Evolutionary conservation across 192 early-diverging fungal species (phyloP), one percentile per base, ranked within the genome.

Genomic region (Powellomyces hirtus): DNA sequence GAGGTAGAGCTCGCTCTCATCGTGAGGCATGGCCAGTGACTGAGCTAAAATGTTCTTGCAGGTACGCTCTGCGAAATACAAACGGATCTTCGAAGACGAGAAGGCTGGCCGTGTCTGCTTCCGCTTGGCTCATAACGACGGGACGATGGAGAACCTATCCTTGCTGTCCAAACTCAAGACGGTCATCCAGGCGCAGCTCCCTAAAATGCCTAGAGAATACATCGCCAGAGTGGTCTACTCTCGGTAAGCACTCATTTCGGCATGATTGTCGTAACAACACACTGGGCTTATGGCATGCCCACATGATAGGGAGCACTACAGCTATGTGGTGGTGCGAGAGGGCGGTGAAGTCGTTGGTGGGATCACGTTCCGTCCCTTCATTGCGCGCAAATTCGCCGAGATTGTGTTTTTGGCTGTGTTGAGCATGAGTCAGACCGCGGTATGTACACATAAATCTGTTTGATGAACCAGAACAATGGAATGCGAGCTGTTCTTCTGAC

Each of bases 181-280:
- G 64, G 91, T 99, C 36, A 95, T 98, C 72, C 92, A 96, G 68
- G 93, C 92, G 51, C 96, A 98, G 66, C 78, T 99, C 63, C 97
- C 97, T 22, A 97, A 97, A 61, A 99, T 99, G 97, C 97, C 97
- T 18, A 90, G 92, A 66, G 94, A 98, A 64, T 99, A 99, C 69
- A 98, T 99, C 69, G 92, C 94, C 0, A 84, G 95, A 16, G 82
- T 99, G 18, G 96, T 98, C 0, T 98, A 94, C 71, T 96, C 98
- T 63, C 66, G 87, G 89, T 92, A 79, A 26, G 67, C 26, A 16
- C 67, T 14, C 37, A 51, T 0, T 0, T 11, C 45, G 22, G 40
- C 1, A 46, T 20, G 0, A 46, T 40, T 45, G n/a, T 13, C 13
- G 30, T n/a, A 38, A 62, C 1, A 20, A 24, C 5, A 49, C 8